Evolutionary conservation across 1,284 basidiomycete species (phyloP), one percentile per base, ranked within the genome.

Genomic region (Pseudozyma thailandica): DNA sequence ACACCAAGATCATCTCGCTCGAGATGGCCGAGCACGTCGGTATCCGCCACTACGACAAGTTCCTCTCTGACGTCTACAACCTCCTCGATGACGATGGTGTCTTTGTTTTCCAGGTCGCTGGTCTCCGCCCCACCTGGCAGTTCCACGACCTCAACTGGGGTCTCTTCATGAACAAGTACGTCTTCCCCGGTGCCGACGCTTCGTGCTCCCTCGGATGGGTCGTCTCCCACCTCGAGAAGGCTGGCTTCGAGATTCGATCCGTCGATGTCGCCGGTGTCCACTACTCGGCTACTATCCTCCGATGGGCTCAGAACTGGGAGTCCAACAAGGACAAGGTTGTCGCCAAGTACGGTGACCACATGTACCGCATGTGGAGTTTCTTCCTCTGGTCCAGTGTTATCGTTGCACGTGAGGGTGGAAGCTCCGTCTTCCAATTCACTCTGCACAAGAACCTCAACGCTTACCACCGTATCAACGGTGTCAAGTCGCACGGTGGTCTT

Each of bases 11-110:
- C 69, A 92, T 95, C 50, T 91, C 90, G 76, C 88, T 99, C 76
- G 95, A 99, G 85, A 98, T 98, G 95, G 95, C 95, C 33, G 96
- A 99, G 72, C 81, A 82, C 70, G 96, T 99, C 69, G 95, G 95
- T 60, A 90, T 99, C 82, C 90, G 93, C 75, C 91, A 93, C 64
- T 99, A 99, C 84, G 88, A 88, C 45, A 84, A 90, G 41, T 99
- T 96, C 89, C 87, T 98, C 74, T 86, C 87, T 30, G 92, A 98
- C 84, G 89, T 99, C 58, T 97, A 98, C 84, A 88, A 95, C 79
- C 87, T 98, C 27, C 87, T 99, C 64, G 91, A 94, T 70, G 95
- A 99, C 84, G 92, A 98, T 75, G 95, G 95, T 50, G 88, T 91
- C 71, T 91, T 98, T 79, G 91, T 98, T 55, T 89, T 96, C 86